Conservation (phyloP, 1,284 basidiomycete species). For the Phenoliferia sp. region DNA sequence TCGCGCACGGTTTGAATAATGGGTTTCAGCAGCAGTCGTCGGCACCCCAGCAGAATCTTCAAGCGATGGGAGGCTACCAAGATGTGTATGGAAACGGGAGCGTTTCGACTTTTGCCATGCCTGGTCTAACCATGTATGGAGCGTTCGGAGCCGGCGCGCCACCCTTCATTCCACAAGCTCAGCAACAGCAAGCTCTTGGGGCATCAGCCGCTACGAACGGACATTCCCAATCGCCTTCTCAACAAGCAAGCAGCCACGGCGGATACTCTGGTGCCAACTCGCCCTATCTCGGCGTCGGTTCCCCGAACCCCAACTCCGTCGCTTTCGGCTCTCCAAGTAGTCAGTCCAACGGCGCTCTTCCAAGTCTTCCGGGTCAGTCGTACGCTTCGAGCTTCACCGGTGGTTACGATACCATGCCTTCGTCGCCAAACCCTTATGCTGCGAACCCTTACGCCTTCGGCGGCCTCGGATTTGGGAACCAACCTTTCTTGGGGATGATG, state of each 20-base stretch:
- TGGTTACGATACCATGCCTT: slow-evolving; percentile 11
- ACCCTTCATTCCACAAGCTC: slow-evolving; percentile 7
- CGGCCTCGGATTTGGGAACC: slow-evolving; percentile 7
- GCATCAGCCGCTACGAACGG: background rate
- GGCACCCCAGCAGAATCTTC: background rate
- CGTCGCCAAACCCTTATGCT: slow-evolving; percentile 21
- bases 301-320: background rate
- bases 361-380: background rate
- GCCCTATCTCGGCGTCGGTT: slow-evolving; percentile 11
- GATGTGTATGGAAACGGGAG: slow-evolving; percentile 12
- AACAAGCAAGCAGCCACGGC: background rate
- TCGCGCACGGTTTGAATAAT: background rate
- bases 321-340: slow-evolving; percentile 7
- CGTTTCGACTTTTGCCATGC: background rate
- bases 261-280: slow-evolving; percentile 7
- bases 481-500: slow-evolving; percentile 9
- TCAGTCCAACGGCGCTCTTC: background rate
- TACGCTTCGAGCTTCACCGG: slow-evolving; percentile 12
- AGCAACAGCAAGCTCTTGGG: slow-evolving; percentile 1
- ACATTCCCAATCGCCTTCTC: background rate
- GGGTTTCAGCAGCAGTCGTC: background rate
- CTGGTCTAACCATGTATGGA: background rate
- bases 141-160: background rate
- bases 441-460: slow-evolving; percentile 11
- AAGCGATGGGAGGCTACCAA: background rate